A percentile compares a stretch with the other conserved stretches of the same genome.
Conservation (phyloP, 1,284 basidiomycete genomes). For the Cryptococcus sp. region DNA sequence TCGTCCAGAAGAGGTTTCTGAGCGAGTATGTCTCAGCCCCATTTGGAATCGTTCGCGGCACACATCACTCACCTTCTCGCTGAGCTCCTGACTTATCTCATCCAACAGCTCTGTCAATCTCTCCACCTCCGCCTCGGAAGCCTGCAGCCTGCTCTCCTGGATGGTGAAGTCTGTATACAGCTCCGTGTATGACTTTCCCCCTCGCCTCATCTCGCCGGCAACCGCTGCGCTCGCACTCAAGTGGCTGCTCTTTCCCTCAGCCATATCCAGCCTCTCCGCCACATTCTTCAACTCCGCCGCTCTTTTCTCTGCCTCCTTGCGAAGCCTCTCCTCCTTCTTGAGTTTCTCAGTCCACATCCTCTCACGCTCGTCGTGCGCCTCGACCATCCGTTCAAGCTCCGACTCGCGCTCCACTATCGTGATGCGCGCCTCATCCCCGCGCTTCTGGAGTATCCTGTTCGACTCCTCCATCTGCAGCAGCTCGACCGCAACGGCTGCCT, state of each 20-base stretch:
- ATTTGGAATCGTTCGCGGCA: background rate
- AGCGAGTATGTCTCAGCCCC: background rate
- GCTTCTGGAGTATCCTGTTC: slow-evolving; percentile 39
- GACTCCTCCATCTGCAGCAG: slow-evolving; percentile 39
- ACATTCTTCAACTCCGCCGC: slow-evolving; percentile 48
- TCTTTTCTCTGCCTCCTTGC: slow-evolving; percentile 49
- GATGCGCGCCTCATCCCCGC: slow-evolving; percentile 40
- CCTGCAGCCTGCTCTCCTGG: slow-evolving; percentile 74
- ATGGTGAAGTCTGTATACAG: slow-evolving; percentile 78
- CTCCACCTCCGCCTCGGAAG: slow-evolving; percentile 72
- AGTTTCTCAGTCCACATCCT: slow-evolving; percentile 48
- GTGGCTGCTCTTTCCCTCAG: slow-evolving; percentile 33
- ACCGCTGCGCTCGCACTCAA: slow-evolving; percentile 81
- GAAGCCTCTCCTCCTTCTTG: slow-evolving; percentile 46
- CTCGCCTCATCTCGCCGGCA: slow-evolving; percentile 62
- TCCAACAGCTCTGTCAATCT: slow-evolving; percentile 68
- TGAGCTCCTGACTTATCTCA: slow-evolving; percentile 62
- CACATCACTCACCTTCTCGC: slow-evolving; percentile 66
- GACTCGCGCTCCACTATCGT: slow-evolving; percentile 44
- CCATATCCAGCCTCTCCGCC: slow-evolving; percentile 44
- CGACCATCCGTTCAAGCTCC: slow-evolving; percentile 42
- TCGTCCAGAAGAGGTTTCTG: slow-evolving; percentile 83
- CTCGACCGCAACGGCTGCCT: slow-evolving; percentile 38
- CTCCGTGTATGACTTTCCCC: slow-evolving; percentile 58
- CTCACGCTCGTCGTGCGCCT: slow-evolving; percentile 47